These are phyloP conservation scores for Tetradesmus lagerheimii DNA, from an alignment of 139 green algal genomes.

Conservation along the genomic window DNA sequence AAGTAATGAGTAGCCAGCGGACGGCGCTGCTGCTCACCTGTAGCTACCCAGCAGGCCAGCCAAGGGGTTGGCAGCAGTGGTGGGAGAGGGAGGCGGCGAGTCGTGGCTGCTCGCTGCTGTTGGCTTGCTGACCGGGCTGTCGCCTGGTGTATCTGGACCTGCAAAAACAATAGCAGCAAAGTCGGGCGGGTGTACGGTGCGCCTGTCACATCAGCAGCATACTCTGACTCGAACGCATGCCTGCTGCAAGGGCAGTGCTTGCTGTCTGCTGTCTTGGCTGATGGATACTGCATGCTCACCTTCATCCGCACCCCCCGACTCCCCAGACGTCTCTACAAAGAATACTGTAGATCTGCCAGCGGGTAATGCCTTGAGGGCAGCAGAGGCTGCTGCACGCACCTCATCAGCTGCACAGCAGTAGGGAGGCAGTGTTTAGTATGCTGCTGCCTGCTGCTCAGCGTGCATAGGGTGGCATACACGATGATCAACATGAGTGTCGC, in stretches of 20 bases:
- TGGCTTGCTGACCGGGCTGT: background rate
- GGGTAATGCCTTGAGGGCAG: slow-evolving; percentile 42
- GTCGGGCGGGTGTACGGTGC: background rate
- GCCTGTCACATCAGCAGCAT: background rate
- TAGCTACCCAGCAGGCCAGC: slow-evolving; percentile 51
- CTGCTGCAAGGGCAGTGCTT: background rate
- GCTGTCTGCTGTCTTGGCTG: background rate
- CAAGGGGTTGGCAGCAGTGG: slow-evolving; percentile 44
- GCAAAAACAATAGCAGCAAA: background rate
- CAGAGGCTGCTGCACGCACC: slow-evolving; percentile 51
- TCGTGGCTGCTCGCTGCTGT: background rate
- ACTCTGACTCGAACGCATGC: background rate
- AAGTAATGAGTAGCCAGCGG: too few species aligned
- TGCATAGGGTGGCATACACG: background rate
- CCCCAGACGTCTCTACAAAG: slow-evolving; percentile 14
- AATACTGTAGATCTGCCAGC: slow-evolving; percentile 49
- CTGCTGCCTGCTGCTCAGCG: background rate
- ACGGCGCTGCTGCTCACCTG: slow-evolving; percentile 7
- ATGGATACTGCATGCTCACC: background rate
- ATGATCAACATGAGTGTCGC: background rate
- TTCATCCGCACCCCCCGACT: slow-evolving; percentile 3
- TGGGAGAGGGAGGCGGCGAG: background rate
- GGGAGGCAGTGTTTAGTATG: background rate
- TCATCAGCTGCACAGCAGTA: slow-evolving; percentile 27
- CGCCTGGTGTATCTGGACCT: background rate